These are phyloP conservation scores for Mucor lusitanicus DNA, from an alignment of 371 early-diverging fungal genomes.

Conservation along the genomic window DNA sequence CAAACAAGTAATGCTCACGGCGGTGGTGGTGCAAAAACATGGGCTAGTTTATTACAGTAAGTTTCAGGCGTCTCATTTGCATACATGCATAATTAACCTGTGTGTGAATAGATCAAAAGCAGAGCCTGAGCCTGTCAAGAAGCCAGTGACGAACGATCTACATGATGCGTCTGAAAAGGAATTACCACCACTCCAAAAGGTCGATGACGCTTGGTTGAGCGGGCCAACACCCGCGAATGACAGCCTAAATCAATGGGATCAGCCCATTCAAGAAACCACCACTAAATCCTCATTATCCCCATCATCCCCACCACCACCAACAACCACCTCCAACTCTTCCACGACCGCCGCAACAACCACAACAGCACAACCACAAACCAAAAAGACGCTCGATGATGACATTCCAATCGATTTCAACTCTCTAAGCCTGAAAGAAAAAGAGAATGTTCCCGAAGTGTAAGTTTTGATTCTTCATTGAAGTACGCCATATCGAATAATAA, in stretches of 20 bases:
- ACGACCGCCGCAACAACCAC: not conserved
- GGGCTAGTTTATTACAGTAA: slow-evolving; percentile 79
- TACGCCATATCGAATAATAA: not conserved
- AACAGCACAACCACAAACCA: not conserved
- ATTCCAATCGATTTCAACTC: slow-evolving; percentile 8
- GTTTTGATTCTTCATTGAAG: not conserved
- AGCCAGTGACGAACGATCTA: not conserved
- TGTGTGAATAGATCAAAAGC: slow-evolving; percentile 6
- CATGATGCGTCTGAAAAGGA: not conserved
- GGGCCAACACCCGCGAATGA: not conserved
- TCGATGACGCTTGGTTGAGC: slow-evolving; percentile 15
- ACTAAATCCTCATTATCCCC: not conserved
- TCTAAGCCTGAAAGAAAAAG: slow-evolving; percentile 3
- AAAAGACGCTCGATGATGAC: not conserved
- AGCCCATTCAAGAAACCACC: slow-evolving; percentile 4
- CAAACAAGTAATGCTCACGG: slow-evolving; percentile 9
- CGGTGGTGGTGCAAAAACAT: slow-evolving; percentile 41
- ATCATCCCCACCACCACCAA: not conserved
- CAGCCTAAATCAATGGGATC: slow-evolving; percentile 6
- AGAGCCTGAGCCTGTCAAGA: slow-evolving; percentile 36
- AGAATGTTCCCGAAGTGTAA: slow-evolving; percentile 5
- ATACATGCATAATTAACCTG: not conserved
- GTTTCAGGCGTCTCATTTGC: slow-evolving; percentile 14
- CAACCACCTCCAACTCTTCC: not conserved
- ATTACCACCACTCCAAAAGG: slow-evolving; percentile 9